Evolutionary conservation across 805 yeast genomes (phyloP).

Genomic region (Diddensiella santjacobensis): DNA sequence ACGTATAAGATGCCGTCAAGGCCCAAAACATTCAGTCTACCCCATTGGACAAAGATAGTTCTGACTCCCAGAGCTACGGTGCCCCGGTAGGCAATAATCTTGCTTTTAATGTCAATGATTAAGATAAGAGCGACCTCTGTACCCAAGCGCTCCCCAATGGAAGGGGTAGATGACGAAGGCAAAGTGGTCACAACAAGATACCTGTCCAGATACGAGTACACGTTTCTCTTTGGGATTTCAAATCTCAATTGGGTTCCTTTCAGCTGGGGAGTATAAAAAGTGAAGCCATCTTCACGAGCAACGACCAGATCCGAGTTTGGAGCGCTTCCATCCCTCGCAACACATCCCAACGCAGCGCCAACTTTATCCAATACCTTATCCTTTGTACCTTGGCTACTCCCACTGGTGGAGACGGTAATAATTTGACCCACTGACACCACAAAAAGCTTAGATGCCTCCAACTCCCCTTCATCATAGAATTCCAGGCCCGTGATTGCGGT

Average conservation of each 20-base stretch:
- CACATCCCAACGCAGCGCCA: slow-evolving; percentile 47
- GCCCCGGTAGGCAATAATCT: slow-evolving; percentile 64
- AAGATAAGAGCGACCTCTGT: slow-evolving; percentile 51
- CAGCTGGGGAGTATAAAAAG: slow-evolving; percentile 49
- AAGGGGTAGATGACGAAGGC: slow-evolving; percentile 6
- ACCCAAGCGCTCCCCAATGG: slow-evolving; percentile 22
- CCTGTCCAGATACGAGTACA: slow-evolving; percentile 47
- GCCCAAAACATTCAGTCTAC: slow-evolving; percentile 57
- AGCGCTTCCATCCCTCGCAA: slow-evolving; percentile 31
- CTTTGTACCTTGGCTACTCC: slow-evolving; percentile 69
- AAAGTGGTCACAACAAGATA: slow-evolving; percentile 45
- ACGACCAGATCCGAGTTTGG: slow-evolving; percentile 50
- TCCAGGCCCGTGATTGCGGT: slow-evolving; percentile 73
- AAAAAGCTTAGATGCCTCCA: slow-evolving; percentile 51
- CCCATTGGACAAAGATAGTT: slow-evolving; percentile 55
- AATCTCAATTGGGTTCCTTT: slow-evolving; percentile 47
- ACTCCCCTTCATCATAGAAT: slow-evolving; percentile 39
- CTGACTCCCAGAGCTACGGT: slow-evolving; percentile 63
- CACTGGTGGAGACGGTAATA: slow-evolving; percentile 69
- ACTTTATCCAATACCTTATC: slow-evolving; percentile 42
- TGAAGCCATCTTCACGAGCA: slow-evolving; percentile 59
- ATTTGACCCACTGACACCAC: slow-evolving; percentile 73
- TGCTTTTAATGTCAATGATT: slow-evolving; percentile 66
- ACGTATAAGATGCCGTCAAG: slow-evolving; percentile 72
- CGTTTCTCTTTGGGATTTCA: slow-evolving; percentile 52